Base-by-base conservation (phyloP, 345 rosid species). In the Arabis hirsuta region DNA sequence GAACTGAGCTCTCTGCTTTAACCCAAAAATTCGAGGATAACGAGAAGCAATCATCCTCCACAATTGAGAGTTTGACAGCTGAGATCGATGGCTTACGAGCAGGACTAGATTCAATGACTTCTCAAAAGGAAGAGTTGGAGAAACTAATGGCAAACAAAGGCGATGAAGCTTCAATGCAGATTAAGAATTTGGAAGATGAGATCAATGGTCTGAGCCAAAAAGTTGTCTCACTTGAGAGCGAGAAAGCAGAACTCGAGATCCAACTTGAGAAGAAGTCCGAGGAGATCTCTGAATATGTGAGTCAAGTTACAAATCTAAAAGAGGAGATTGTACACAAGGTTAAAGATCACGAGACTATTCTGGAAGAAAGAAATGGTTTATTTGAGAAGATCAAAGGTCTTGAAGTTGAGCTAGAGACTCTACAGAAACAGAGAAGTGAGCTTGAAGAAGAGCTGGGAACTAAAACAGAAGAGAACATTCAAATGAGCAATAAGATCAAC, bases 101-200 rank as follows among this genome's bases (percentile, higher is more conserved):
- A 39, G 84, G 77, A 31, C 42, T 84, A 74, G 86, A 80, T 66
- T 77, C 83, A 13, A 51, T 80, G 66, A 72, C 57, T 32, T 55
- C 64, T 42, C 78, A 86, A 77, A 93, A 86, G 43, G 73, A 79
- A 57, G 87, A 88, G 73, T 69, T 90, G 82, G 96, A 90, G 79
- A 88, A 78, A 74, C 83, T 77, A 61, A 79, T 88, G 24, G 80
- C 67, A 32, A 65, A 52, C 32, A 83, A 67, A 76, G 76, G 81
- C 7, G 77, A 84, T 26, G 97, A 89, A 86, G 84, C 86, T 59
- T 82, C 85, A 5, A 47, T 22, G 61, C 88, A 52, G 61, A 68
- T 82, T 46, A 82, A 80, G 38, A 78, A 79, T 53, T 75, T 90
- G 29, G 63, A 65, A 67, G 87, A 84, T 76, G 89, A 88, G 81